Conservation (phyloP, 257 asterid species). For the Anisodus tanguticus region DNA sequence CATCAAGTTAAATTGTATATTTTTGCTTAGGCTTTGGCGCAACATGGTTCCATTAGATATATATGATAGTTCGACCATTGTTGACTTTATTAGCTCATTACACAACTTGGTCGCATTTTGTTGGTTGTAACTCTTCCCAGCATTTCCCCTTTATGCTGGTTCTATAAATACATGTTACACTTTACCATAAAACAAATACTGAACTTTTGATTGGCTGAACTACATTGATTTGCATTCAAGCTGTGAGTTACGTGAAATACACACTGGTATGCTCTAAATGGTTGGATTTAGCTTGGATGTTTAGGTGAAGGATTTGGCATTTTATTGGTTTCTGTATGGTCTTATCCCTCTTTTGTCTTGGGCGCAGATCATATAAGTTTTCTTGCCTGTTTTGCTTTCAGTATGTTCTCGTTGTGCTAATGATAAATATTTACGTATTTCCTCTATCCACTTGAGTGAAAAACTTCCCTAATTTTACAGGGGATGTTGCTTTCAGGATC, state of each 20-base stretch:
- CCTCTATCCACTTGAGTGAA: constrained; percentile 22
- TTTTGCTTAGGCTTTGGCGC: neutral
- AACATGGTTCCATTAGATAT: constrained; percentile 9
- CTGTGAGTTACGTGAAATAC: neutral
- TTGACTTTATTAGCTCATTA: constrained; percentile 13
- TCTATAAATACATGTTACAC: constrained; percentile 48
- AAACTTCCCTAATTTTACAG: constrained; percentile 57
- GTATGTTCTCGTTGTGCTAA: neutral
- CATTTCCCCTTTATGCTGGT: neutral
- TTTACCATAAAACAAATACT: neutral
- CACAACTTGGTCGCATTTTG: neutral
- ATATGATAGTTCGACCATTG: neutral
- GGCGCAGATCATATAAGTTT: no score
- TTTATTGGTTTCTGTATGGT: constrained; percentile 3
- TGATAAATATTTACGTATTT: neutral
- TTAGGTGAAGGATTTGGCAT: neutral
- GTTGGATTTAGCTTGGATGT: neutral
- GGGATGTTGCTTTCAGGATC: constrained; percentile 96
- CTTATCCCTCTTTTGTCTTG: neutral
- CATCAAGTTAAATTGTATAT: neutral
- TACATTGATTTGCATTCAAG: neutral
- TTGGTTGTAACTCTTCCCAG: neutral
- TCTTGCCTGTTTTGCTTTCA: constrained; percentile 12
- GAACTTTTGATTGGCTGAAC: constrained; percentile 66
- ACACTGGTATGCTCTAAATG: neutral